Evolutionary conservation across 257 asterid genomes (phyloP).

Genomic region (Solanum clarkiae): DNA sequence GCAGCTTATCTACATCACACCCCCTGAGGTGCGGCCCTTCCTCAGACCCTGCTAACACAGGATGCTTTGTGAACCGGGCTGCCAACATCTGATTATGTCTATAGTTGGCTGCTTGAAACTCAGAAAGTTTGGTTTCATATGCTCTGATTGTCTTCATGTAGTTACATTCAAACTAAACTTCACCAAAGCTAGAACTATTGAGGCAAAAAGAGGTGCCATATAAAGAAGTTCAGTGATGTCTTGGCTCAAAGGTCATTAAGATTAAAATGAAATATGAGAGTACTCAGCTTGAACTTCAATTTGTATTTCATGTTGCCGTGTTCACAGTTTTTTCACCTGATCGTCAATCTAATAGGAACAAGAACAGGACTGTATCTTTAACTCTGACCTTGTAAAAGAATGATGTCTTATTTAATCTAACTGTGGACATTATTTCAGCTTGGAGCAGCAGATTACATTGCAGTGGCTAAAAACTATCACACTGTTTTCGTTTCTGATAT

Average conservation of each 20-base stretch:
- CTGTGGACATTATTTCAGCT: conserved; percentile 29
- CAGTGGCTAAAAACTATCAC: conserved; percentile 74
- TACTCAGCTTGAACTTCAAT: not conserved
- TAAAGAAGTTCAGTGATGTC: not conserved
- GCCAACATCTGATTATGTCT: not conserved
- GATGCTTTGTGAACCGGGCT: too few relatives aligned
- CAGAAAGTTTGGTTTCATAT: not conserved
- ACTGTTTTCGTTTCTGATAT: conserved; percentile 78
- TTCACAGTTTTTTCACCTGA: not conserved
- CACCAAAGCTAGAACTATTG: not conserved
- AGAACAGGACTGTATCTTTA: not conserved
- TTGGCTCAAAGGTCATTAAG: not conserved
- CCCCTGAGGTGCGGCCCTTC: too few relatives aligned
- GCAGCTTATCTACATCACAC: too few relatives aligned
- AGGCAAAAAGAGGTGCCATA: not conserved
- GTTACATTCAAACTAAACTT: not conserved
- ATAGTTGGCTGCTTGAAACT: not conserved
- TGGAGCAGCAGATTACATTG: conserved; percentile 97
- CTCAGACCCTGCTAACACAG: too few relatives aligned
- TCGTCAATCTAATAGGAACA: not conserved
- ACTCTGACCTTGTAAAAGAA: not conserved
- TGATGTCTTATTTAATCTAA: not conserved
- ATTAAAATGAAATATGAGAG: not conserved
- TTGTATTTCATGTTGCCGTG: not conserved
- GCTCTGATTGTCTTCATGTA: not conserved